Conservation (phyloP, 78 protist species). For the Dictyostelium capitatum region DNA sequence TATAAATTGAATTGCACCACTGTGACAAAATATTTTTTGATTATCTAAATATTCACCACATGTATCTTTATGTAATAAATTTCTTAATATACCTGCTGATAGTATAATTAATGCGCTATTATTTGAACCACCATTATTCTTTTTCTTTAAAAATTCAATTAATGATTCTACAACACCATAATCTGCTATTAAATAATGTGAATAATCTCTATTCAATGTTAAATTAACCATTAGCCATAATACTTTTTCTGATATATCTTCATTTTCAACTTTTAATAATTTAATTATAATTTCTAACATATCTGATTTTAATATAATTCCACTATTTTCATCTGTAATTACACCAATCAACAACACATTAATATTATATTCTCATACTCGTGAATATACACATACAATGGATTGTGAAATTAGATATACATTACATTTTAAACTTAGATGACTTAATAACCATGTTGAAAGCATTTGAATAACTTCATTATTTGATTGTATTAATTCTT, state of each 20-base stretch:
- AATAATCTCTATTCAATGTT: constrained; percentile 35
- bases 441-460: constrained; percentile 71
- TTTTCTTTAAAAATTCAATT: constrained; percentile 6
- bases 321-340: constrained; percentile 35
- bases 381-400: no score
- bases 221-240: constrained; percentile 66
- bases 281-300: background rate
- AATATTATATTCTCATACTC: no score
- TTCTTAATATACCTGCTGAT: constrained; percentile 15
- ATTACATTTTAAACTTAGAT: constrained; percentile 56
- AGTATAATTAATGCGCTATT: background rate
- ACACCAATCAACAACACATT: no score
- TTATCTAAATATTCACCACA: constrained; percentile 65
- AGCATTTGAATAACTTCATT: constrained; percentile 78
- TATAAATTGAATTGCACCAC: constrained; percentile 1
- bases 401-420: background rate
- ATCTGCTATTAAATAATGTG: constrained; percentile 30
- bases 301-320: constrained; percentile 48
- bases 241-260: constrained; percentile 54
- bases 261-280: constrained; percentile 31
- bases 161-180: constrained; percentile 36
- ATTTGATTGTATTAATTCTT: constrained; percentile 52
- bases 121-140: background rate
- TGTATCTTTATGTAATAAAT: constrained; percentile 70
- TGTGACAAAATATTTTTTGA: constrained; percentile 69